A percentile compares a stretch with the other conserved stretches of the same genome.
phyloP scores from a whole-genome alignment of 305 asterid species.

The Euphrasia arctica region DNA sequence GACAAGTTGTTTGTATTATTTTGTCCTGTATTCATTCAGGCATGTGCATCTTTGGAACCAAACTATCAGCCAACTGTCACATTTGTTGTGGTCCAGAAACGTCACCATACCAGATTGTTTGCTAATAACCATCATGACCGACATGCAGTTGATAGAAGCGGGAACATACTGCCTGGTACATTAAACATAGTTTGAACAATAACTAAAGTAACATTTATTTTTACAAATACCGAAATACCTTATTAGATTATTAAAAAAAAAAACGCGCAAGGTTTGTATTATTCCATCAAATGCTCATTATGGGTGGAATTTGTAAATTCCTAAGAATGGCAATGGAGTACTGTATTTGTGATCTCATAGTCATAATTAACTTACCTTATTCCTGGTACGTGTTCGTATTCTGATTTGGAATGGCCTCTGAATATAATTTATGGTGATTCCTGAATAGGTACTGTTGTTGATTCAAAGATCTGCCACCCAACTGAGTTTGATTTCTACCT shows the following conservation, averaged over 20 bases:
- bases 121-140: constrained; percentile 72
- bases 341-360: not conserved
- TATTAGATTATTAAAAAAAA: too few species aligned
- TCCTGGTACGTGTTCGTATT: not conserved
- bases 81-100: constrained; percentile 90
- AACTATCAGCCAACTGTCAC: constrained; percentile 89
- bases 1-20: not conserved
- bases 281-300: not conserved
- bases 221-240: not conserved
- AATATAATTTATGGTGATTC: constrained; percentile 5
- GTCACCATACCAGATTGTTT: constrained; percentile 84
- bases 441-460: constrained; percentile 82
- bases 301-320: not conserved
- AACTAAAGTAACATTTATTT: not conserved
- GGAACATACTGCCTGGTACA: constrained; percentile 80
- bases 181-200: not conserved
- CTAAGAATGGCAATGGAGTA: not conserved
- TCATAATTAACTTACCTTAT: not conserved
- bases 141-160: constrained; percentile 65
- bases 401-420: not conserved
- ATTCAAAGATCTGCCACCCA: constrained; percentile 93
- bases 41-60: constrained; percentile 83
- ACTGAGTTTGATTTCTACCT: constrained; percentile 96
- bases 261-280: not conserved
- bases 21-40: constrained; percentile 40